phyloP scores from a whole-genome alignment of 331 rosid species.

The Cydonia oblonga region DNA sequence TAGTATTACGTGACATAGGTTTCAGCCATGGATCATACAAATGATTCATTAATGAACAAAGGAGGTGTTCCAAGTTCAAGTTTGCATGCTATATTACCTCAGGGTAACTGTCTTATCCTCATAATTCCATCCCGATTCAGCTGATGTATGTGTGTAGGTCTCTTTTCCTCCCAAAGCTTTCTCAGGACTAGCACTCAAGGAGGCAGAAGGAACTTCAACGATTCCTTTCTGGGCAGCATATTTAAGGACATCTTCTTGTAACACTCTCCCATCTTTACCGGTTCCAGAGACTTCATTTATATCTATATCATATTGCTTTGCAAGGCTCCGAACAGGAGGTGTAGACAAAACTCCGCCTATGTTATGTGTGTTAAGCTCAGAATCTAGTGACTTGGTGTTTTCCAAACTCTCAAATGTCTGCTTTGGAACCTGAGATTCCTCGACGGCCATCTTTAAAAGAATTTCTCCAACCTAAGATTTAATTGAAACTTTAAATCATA shows the following conservation, averaged over 20 bases:
- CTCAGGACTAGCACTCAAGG: constrained; percentile 24
- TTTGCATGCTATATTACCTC: constrained; percentile 42
- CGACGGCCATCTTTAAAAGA: constrained; percentile 47
- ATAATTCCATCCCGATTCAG: constrained; percentile 22
- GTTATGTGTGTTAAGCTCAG: constrained; percentile 21
- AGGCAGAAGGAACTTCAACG: constrained; percentile 22
- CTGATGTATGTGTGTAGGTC: constrained; percentile 12
- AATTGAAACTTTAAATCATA: constrained; percentile 6
- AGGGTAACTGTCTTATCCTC: constrained; percentile 51
- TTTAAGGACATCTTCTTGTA: constrained; percentile 63
- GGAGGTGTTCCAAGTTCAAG: background rate
- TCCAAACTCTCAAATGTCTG: constrained; percentile 16
- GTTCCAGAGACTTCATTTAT: constrained; percentile 64
- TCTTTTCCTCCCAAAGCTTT: constrained; percentile 26
- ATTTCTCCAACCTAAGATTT: constrained; percentile 81
- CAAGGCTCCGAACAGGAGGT: constrained; percentile 70
- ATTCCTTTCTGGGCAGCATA: constrained; percentile 51
- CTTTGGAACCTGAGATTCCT: constrained; percentile 27
- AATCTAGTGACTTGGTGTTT: constrained; percentile 22
- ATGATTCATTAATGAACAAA: background rate
- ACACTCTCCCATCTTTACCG: constrained; percentile 69
- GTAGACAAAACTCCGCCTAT: constrained; percentile 52
- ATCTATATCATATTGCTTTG: constrained; percentile 60
- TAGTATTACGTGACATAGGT: background rate
- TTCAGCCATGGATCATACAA: background rate